Base-by-base conservation (phyloP, 768 basidiomycete genomes). In the Rhodocollybia butyracea region DNA sequence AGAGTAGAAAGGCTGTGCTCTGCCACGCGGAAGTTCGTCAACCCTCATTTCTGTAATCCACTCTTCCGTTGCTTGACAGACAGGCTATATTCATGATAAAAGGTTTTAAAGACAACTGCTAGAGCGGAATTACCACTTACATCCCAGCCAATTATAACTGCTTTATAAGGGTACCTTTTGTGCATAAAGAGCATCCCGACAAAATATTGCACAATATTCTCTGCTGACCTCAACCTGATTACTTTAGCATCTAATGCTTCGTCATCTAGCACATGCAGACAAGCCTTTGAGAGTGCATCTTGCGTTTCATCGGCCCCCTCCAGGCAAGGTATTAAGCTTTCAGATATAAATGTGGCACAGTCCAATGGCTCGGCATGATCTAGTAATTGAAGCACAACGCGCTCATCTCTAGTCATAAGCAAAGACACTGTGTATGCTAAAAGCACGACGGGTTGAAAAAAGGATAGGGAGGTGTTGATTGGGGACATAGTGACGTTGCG, bases 161-260 rank as follows among this genome's bases (percentile, higher is more conserved):
- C 80, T 7, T 68, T 52, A 59, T 80, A 79, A 5, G 63, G 66
- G 51, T 73, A 74, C 45, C 59, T 66, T 36, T 46, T 62, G 60
- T 81, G 79, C 46, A 62, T 60, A 54, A 81, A 78, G 27, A 76
- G 64, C 76, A 78, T 74, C 11, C 82, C 81, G 29, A 80, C 79
- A 55, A 78, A 81, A 60, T 76, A 70, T 59, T 69, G 66, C 11
- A 81, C 65, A 27, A 43, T 54, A 2, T 38, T 42, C 21, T 55
- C 54, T 38, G 15, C 47, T 38, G 48, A 62, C 13, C 72, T 69
- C 29, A 61, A 48, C 38, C 56, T 62, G 12, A 65, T 61, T 22
- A 61, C 60, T n/a, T 58, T 34, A 11, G 69, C 69, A 7, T 62
- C 58, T 29, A 65, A 55, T 24, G 64, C 62, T 56, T 76, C 74